Evolutionary conservation across 2,329 filamentous ascomycete genomes (phyloP).

Genomic region (Ceratocystis variospora): DNA sequence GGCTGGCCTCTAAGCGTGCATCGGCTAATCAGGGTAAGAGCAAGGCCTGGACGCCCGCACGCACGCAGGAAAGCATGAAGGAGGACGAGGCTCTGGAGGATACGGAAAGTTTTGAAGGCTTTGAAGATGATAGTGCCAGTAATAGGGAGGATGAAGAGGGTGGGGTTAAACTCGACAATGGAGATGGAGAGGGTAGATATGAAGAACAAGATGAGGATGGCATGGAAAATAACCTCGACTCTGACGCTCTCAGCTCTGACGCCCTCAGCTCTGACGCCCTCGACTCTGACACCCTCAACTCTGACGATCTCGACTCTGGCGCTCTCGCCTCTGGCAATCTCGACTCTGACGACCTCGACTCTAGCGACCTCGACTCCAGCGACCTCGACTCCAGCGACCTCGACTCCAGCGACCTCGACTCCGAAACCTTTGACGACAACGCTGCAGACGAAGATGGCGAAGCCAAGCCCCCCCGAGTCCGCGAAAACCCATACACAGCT

Average conservation of each 20-base stretch:
- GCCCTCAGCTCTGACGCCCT: no score
- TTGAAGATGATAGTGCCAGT: not conserved
- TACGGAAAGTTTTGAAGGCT: constrained; percentile 6
- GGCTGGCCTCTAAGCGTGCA: constrained; percentile 33
- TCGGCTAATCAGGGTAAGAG: not conserved
- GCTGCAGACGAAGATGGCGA: constrained; percentile 22
- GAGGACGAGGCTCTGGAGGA: not conserved
- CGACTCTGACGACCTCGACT: not conserved
- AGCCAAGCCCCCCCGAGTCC: constrained; percentile 25
- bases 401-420: constrained; percentile 13
- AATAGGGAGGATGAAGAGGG: not conserved
- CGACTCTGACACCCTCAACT: no score
- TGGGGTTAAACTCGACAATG: not conserved
- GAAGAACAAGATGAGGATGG: constrained; percentile 19
- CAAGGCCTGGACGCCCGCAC: not conserved
- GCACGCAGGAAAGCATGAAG: not conserved
- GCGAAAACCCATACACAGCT: constrained; percentile 82
- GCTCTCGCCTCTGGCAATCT: not conserved
- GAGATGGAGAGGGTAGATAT: not conserved
- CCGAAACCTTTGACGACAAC: constrained; percentile 21
- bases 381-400: constrained; percentile 17
- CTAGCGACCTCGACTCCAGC: not conserved
- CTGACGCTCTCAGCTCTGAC: no score
- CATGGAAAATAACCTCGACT: no score
- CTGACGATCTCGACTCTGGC: not conserved